These are phyloP conservation scores for Rhizopogon parksii DNA, from an alignment of 1,284 basidiomycete genomes.

Conservation along the genomic window DNA sequence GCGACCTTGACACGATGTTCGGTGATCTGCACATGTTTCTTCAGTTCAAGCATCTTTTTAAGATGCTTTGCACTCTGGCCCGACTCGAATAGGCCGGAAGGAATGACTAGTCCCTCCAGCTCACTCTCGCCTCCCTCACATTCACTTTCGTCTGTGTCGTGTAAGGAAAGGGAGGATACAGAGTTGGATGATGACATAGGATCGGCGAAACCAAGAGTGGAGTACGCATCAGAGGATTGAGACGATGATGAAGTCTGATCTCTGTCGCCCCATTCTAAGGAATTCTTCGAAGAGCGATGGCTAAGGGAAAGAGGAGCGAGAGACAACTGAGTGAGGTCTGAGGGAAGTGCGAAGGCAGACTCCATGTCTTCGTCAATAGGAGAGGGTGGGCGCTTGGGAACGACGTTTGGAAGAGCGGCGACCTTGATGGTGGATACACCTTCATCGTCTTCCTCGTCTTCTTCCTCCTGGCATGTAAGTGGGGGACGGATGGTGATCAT, in stretches of 20 bases:
- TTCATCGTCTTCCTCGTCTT: conserved; percentile 70
- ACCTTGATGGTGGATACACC: conserved; percentile 76
- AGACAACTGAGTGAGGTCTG: conserved; percentile 69
- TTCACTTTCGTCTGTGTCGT: conserved; percentile 64
- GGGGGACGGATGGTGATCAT: conserved; percentile 64
- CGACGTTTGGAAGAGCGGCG: conserved; percentile 41
- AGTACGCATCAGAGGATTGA: conserved; percentile 76
- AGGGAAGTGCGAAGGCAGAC: conserved; percentile 69
- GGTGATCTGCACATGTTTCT: conserved; percentile 52
- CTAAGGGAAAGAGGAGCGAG: conserved; percentile 64
- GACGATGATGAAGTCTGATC: conserved; percentile 68
- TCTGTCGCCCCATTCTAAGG: conserved; percentile 77
- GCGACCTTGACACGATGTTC: conserved; percentile 46
- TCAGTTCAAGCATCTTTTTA: conserved; percentile 65
- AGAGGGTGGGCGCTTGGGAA: conserved; percentile 27
- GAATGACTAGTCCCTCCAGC: conserved; percentile 73
- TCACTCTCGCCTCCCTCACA: conserved; percentile 63
- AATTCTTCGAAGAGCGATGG: conserved; percentile 70
- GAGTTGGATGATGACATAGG: conserved; percentile 67
- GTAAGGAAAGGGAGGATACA: conserved; percentile 55
- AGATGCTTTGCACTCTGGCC: conserved; percentile 59
- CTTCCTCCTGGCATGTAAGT: conserved; percentile 36
- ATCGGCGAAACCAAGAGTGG: conserved; percentile 65
- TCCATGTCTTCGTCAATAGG: conserved; percentile 66
- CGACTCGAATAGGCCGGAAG: conserved; percentile 64